Conservation (phyloP, 371 early-diverging fungal species). For the Coemansia sp. region DNA sequence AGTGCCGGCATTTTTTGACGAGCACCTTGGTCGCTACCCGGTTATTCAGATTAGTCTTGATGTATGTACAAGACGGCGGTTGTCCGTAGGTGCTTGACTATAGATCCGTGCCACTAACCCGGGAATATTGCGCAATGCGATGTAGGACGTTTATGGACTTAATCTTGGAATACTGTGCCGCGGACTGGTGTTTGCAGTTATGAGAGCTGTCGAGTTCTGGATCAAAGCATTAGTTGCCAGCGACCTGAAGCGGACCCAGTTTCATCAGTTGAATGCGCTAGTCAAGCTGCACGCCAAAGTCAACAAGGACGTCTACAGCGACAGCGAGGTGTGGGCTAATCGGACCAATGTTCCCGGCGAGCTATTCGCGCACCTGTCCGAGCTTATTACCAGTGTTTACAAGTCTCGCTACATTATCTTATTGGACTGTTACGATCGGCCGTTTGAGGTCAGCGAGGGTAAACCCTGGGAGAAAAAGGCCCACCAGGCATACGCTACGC, state of each 20-base stretch:
- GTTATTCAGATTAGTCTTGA: slow-evolving; percentile 6
- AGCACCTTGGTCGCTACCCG: slow-evolving; percentile 11
- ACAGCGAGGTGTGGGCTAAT: background rate
- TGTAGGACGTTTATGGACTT: no score
- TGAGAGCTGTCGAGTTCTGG: no score
- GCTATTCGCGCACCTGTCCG: background rate
- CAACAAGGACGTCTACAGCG: no score
- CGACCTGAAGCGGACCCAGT: background rate
- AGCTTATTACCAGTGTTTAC: background rate
- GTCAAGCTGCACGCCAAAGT: background rate
- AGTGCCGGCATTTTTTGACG: slow-evolving; percentile 3
- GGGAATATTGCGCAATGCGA: background rate
- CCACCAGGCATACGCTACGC: background rate
- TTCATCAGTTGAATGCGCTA: background rate
- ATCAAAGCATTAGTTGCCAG: background rate
- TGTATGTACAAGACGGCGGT: slow-evolving; percentile 1
- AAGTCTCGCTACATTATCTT: background rate
- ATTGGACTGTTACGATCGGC: slow-evolving; percentile 1
- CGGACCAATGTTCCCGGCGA: no score
- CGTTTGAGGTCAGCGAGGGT: background rate
- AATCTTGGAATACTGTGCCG: no score
- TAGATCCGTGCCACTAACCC: background rate
- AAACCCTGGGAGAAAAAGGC: background rate
- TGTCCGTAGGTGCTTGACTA: background rate
- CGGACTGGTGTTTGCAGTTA: no score